These are phyloP conservation scores for Pterocarpus santalinus DNA, from an alignment of 306 rosid species.

Conservation along the genomic window DNA sequence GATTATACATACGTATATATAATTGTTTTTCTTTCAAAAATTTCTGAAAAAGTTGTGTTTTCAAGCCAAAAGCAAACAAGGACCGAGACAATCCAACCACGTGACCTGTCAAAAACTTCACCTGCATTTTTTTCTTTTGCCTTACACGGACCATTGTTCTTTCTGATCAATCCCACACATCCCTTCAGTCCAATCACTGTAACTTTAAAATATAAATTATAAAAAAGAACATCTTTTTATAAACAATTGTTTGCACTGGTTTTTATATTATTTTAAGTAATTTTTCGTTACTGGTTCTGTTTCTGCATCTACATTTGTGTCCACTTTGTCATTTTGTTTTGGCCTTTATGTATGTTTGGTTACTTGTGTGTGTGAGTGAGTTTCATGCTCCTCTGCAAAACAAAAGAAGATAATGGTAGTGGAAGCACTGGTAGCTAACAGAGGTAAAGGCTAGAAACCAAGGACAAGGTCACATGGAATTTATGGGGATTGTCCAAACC, in stretches of 20 bases:
- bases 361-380: constrained; percentile 51
- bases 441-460: constrained; percentile 32
- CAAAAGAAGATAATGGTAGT: constrained; percentile 56
- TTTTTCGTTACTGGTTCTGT: constrained; percentile 46
- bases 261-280: background rate
- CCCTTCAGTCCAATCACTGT: constrained; percentile 57
- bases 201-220: background rate
- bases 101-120: constrained; percentile 81
- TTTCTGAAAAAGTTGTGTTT: constrained; percentile 51
- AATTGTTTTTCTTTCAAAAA: constrained; percentile 37
- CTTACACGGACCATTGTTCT: constrained; percentile 49
- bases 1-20: background rate
- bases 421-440: constrained; percentile 53
- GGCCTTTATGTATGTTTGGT: constrained; percentile 62
- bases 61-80: constrained; percentile 71
- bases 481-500: constrained; percentile 62
- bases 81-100: constrained; percentile 82
- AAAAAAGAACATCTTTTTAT: background rate
- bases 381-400: constrained; percentile 43
- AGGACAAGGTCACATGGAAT: constrained; percentile 52
- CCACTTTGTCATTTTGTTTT: constrained; percentile 66
- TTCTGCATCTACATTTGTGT: constrained; percentile 72
- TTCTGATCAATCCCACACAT: constrained; percentile 51
- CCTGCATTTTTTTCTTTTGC: constrained; percentile 51
- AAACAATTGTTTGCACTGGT: background rate